Percentiles rank a stretch among this genome's conserved stretches.
Evolutionary conservation across 257 asterid species (phyloP).

Genomic region (Ligustrum vulgare): DNA sequence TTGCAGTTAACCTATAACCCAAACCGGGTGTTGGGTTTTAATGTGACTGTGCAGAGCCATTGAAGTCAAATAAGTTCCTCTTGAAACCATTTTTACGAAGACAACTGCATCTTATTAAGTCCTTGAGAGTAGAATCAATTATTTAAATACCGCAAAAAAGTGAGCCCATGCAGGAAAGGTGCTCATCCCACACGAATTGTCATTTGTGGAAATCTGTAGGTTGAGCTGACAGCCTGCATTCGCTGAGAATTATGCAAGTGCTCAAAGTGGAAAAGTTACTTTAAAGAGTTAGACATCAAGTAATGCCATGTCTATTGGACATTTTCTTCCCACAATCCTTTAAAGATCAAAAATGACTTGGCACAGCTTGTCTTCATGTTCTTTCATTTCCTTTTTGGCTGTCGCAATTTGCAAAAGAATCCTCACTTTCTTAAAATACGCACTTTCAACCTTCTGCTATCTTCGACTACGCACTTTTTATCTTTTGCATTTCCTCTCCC

Average conservation of each 20-base stretch:
- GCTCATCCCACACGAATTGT: not conserved
- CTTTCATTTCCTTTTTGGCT: not conserved
- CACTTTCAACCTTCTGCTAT: not conserved
- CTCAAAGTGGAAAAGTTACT: not conserved
- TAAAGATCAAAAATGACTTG: not conserved
- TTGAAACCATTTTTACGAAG: not conserved
- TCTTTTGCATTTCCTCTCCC: not conserved
- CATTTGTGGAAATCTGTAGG: not conserved
- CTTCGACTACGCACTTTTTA: not conserved
- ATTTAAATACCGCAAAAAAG: not conserved
- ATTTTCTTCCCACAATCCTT: not conserved
- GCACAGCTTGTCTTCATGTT: not conserved
- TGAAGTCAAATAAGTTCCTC: not conserved
- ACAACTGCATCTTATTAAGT: not conserved
- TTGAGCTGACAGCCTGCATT: not conserved
- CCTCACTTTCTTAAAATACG: not conserved
- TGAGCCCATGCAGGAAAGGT: not conserved
- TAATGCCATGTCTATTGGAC: not conserved
- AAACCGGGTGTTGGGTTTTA: not conserved
- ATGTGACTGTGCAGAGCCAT: not conserved
- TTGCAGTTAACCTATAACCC: not conserved
- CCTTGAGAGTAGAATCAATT: not conserved
- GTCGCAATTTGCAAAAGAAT: not conserved
- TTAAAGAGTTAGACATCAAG: not conserved
- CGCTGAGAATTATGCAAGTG: not conserved